Evolutionary conservation across 129 eudicot species (phyloP).

Genomic region (Erigeron canadensis): DNA sequence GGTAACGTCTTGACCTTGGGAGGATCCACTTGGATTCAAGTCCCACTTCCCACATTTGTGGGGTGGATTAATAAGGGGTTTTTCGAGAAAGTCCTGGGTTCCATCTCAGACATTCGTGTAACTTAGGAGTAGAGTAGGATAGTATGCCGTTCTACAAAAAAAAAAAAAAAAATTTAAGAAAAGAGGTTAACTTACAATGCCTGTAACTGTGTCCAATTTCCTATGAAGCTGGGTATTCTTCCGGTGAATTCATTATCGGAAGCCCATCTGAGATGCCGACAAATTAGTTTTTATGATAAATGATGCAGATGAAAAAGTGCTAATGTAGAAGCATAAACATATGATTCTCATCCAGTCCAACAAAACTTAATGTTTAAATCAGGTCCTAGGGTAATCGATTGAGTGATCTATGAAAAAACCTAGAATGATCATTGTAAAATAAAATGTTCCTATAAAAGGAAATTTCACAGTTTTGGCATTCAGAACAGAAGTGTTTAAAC

Average conservation of each 20-base stretch:
- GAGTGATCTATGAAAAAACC: not conserved
- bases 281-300: not conserved
- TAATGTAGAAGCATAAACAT: not conserved
- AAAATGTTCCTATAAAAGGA: not conserved
- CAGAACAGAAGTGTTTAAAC: no score
- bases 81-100: no score
- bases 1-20: no score
- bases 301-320: not conserved
- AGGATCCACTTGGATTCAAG: no score
- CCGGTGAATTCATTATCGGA: slow-evolving; percentile 66
- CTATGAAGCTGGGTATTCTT: slow-evolving; percentile 62
- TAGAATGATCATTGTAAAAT: not conserved
- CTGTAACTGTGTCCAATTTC: slow-evolving; percentile 56
- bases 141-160: no score
- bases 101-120: no score
- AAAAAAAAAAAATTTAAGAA: no score
- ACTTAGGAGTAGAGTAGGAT: no score
- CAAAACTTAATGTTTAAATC: not conserved
- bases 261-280: slow-evolving; percentile 49
- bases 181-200: slow-evolving; percentile 33
- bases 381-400: not conserved
- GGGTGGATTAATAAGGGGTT: no score
- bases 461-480: not conserved
- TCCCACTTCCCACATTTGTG: no score
- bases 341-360: not conserved